Evolutionary conservation across 495 filamentous ascomycete species (phyloP).

Genomic region (Penicillium steckii): DNA sequence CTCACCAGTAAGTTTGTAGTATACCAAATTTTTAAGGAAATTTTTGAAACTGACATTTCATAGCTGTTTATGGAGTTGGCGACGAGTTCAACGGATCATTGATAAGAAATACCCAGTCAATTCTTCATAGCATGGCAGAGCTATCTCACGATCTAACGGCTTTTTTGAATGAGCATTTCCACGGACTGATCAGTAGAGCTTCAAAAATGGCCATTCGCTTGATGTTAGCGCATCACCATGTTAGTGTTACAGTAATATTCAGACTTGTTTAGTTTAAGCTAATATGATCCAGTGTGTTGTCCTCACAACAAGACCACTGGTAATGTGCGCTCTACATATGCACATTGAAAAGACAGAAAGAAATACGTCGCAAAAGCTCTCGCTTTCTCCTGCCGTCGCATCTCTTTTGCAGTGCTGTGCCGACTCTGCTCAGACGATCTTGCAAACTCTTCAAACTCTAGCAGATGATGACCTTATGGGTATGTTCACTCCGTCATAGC

Average conservation of each 20-base stretch:
- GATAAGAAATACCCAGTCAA: constrained; percentile 28
- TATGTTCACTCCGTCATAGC: background rate
- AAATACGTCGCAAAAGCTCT: constrained; percentile 19
- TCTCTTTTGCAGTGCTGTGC: constrained; percentile 33
- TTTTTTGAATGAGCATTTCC: constrained; percentile 28
- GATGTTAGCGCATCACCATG: constrained; percentile 33
- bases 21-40: background rate
- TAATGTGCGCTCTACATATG: constrained; percentile 35
- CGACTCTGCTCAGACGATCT: constrained; percentile 32
- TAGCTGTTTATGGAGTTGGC: constrained; percentile 31
- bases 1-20: constrained; percentile 23
- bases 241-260: constrained; percentile 3
- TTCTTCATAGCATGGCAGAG: constrained; percentile 27
- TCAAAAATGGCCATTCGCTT: constrained; percentile 32
- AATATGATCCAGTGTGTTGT: constrained; percentile 26
- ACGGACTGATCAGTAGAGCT: constrained; percentile 27
- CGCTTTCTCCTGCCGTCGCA: constrained; percentile 20
- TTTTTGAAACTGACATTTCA: background rate
- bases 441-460: constrained; percentile 30
- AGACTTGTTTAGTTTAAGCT: background rate
- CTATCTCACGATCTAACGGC: constrained; percentile 27
- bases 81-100: constrained; percentile 25
- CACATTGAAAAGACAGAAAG: constrained; percentile 26
- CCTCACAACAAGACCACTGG: constrained; percentile 29
- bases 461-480: constrained; percentile 32